Conservation (phyloP, 371 early-diverging fungal species). For the Sanchytrium tribonematis region DNA sequence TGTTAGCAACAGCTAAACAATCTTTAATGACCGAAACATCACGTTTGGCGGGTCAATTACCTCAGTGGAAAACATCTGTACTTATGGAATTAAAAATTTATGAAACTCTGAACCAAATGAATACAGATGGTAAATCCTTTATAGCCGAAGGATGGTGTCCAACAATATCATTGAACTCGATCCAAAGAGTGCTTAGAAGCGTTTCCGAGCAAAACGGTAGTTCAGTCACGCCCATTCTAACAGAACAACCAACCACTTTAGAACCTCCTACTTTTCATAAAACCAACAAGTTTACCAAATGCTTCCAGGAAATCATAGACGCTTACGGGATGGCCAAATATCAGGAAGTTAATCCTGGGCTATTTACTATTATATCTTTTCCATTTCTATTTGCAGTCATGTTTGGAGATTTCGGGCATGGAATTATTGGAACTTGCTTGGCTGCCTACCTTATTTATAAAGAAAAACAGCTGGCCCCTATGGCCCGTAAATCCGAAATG, state of each 20-base stretch:
- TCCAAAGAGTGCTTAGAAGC: conserved; percentile 47
- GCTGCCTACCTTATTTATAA: conserved; percentile 47
- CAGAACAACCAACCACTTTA: conserved; percentile 44
- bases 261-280: conserved; percentile 85
- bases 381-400: conserved; percentile 98
- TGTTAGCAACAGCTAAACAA: background rate
- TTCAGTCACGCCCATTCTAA: conserved; percentile 52
- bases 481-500: conserved; percentile 20
- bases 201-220: conserved; percentile 65
- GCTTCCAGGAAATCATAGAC: conserved; percentile 91
- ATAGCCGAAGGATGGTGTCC: conserved; percentile 96
- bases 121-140: conserved; percentile 60
- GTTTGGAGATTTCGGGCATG: conserved; percentile 99
- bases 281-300: conserved; percentile 79
- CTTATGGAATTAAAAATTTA: conserved; percentile 59
- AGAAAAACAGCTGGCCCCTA: conserved; percentile 36
- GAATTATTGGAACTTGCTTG: conserved; percentile 45
- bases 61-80: background rate
- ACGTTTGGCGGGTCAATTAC: background rate
- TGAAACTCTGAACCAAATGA: conserved; percentile 76
- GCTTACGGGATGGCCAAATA: conserved; percentile 96
- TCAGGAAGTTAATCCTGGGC: conserved; percentile 95
- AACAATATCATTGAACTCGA: conserved; percentile 35
- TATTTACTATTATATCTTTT: conserved; percentile 90
- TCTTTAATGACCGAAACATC: background rate